phyloP scores from a whole-genome alignment of 345 rosid genomes.

The Acer yangbiense region DNA sequence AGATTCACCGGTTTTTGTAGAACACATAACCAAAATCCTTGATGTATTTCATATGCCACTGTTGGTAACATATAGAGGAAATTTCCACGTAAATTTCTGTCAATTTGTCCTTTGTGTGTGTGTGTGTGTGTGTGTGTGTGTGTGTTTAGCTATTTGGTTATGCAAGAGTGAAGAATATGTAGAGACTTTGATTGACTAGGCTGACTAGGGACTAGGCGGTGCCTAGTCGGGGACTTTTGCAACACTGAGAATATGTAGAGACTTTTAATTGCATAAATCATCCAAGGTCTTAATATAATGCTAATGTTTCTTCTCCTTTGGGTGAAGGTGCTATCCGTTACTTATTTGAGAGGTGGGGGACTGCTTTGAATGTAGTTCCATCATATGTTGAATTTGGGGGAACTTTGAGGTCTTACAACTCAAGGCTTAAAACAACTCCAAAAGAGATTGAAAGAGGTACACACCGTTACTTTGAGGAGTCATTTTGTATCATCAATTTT shows the following conservation, averaged over 20 bases:
- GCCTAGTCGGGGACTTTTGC: no score
- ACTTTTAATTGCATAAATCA: not conserved
- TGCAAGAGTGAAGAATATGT: not conserved
- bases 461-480: not conserved
- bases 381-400: slow-evolving; percentile 76
- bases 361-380: slow-evolving; percentile 55
- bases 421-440: slow-evolving; percentile 64
- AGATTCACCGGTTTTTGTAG: not conserved
- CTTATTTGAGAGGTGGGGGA: slow-evolving; percentile 59
- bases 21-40: not conserved
- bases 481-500: not conserved
- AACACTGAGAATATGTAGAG: not conserved
- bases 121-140: no score
- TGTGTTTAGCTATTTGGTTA: no score
- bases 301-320: slow-evolving; percentile 15
- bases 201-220: no score
- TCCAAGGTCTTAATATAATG: not conserved
- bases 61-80: not conserved
- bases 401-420: slow-evolving; percentile 83
- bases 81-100: no score
- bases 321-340: slow-evolving; percentile 74
- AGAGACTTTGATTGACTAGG: no score
- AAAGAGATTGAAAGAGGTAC: slow-evolving; percentile 71
- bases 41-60: not conserved
- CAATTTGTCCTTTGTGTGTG: not conserved